phyloP scores from a whole-genome alignment of 371 early-diverging fungal genomes.

The Fennellomyces sp. region DNA sequence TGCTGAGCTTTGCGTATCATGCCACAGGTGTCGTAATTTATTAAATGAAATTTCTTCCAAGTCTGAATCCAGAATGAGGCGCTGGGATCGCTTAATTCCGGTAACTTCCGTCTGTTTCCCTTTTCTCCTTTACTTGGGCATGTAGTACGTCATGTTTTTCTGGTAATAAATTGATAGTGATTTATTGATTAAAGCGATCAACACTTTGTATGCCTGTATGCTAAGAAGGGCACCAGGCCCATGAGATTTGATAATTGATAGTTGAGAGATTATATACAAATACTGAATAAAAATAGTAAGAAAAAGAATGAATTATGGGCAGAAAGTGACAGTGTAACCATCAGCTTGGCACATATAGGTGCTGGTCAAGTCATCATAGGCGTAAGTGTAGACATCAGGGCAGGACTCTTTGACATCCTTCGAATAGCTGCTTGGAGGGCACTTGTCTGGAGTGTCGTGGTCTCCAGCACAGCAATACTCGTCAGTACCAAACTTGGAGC shows the following conservation, averaged over 20 bases:
- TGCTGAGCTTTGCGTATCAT: no score
- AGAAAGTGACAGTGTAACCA: conserved; percentile 44
- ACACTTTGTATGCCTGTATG: neutral
- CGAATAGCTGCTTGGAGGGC: conserved; percentile 30
- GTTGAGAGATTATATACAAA: no score
- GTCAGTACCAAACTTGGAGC: conserved; percentile 28
- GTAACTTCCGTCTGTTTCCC: no score
- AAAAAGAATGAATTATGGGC: conserved; percentile 17
- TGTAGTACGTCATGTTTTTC: no score
- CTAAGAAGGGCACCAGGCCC: neutral
- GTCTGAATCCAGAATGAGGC: no score
- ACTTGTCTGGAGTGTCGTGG: conserved; percentile 23
- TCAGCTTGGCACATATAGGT: conserved; percentile 39
- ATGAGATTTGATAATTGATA: neutral
- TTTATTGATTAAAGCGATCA: neutral
- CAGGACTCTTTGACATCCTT: conserved; percentile 25
- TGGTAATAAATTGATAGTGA: neutral
- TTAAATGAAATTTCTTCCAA: no score
- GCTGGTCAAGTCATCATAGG: conserved; percentile 48
- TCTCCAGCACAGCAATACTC: conserved; percentile 38
- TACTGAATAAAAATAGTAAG: neutral
- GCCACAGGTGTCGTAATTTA: no score
- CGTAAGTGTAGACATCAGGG: conserved; percentile 41
- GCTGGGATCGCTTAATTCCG: no score
- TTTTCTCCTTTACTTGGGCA: neutral